Conservation (phyloP, 75 land plant genomes). For the Sequoia sempervirens region DNA sequence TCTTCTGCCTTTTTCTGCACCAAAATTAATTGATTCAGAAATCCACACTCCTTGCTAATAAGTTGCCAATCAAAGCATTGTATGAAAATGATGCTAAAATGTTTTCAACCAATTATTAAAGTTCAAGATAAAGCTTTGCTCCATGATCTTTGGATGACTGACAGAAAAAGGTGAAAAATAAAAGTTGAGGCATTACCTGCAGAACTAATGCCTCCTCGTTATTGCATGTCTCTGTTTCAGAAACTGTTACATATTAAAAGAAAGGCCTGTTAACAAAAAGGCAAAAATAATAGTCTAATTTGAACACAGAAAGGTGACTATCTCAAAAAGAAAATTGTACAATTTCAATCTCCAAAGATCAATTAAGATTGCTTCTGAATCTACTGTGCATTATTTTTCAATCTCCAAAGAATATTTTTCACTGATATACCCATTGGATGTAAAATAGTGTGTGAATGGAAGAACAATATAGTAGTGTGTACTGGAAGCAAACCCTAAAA, state of each 20-base stretch:
- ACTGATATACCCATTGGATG: neutral
- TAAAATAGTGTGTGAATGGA: neutral
- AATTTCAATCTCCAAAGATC: neutral
- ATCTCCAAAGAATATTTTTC: neutral
- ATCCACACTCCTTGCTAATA: neutral
- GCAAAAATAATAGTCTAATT: neutral
- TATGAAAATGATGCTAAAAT: neutral
- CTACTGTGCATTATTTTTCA: no score
- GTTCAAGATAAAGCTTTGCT: neutral
- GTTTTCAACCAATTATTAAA: neutral
- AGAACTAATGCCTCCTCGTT: no score
- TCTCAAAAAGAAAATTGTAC: neutral
- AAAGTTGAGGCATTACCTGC: conserved; percentile 4
- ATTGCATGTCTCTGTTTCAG: neutral
- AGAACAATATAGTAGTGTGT: neutral
- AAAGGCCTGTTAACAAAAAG: neutral
- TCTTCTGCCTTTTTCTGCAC: conserved; percentile 41
- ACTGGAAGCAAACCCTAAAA: neutral
- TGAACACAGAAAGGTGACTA: neutral
- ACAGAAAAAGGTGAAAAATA: neutral
- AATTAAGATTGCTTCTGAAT: no score
- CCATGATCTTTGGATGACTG: neutral
- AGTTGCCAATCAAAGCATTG: neutral
- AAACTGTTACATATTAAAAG: neutral
- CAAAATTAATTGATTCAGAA: neutral